These are phyloP conservation scores for Solanum chilense DNA, from an alignment of 257 asterid species.

Conservation along the genomic window DNA sequence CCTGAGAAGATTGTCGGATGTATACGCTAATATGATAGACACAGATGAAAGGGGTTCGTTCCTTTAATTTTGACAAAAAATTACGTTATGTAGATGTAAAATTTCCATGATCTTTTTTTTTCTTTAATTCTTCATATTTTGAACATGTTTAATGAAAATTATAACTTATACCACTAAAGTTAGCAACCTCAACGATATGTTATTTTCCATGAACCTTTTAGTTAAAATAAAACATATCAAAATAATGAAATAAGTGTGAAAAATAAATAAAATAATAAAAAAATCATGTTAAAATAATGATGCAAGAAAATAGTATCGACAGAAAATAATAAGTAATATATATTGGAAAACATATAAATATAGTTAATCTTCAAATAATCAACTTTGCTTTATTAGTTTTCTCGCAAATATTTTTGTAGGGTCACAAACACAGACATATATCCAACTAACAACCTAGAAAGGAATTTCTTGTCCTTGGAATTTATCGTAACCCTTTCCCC, in stretches of 20 bases:
- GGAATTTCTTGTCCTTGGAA: background rate
- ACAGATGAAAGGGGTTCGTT: background rate
- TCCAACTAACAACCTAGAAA: background rate
- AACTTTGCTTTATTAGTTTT: background rate
- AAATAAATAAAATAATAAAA: background rate
- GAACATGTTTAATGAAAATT: background rate
- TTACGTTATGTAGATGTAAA: too few species aligned
- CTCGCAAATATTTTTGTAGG: background rate
- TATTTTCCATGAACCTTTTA: background rate
- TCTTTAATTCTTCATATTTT: background rate
- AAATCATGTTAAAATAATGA: background rate
- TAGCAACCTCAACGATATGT: background rate
- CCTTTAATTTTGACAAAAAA: background rate
- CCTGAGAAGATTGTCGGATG: accelerated
- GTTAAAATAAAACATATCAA: background rate
- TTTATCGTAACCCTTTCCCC: background rate
- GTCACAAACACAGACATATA: background rate
- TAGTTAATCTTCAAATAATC: background rate
- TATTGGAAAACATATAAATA: background rate
- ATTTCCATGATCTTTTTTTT: accelerated
- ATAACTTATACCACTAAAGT: background rate
- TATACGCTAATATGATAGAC: background rate
- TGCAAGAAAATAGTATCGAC: background rate
- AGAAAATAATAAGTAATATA: background rate
- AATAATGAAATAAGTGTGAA: background rate